phyloP scores from a whole-genome alignment of 2,329 filamentous ascomycete species.

The Aspergillus ochraceus region DNA sequence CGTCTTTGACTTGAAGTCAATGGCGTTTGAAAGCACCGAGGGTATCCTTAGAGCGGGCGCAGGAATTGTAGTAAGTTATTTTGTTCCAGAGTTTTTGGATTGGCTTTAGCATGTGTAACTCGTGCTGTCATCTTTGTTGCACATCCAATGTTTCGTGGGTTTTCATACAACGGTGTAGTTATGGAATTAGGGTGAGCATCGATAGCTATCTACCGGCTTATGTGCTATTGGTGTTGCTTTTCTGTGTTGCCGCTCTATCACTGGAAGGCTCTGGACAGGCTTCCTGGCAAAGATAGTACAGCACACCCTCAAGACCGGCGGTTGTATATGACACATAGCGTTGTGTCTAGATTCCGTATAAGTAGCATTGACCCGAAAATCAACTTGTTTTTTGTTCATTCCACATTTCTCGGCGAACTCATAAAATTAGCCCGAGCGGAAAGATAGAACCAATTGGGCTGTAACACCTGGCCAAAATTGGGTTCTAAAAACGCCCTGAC shows the following conservation, averaged over 20 bases:
- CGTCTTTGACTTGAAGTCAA: slow-evolving; percentile 90
- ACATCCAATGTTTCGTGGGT: too few relatives aligned
- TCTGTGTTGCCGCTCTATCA: neutral
- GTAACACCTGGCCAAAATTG: too few relatives aligned
- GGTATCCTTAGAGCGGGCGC: slow-evolving; percentile 91
- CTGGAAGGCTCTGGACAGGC: neutral
- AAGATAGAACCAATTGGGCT: too few relatives aligned
- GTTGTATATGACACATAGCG: too few relatives aligned
- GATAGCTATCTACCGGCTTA: neutral
- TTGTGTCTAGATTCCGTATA: too few relatives aligned
- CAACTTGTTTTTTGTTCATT: too few relatives aligned
- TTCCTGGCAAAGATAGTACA: too few relatives aligned
- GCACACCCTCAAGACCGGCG: too few relatives aligned
- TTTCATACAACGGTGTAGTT: neutral
- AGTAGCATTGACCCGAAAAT: too few relatives aligned
- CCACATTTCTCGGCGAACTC: too few relatives aligned
- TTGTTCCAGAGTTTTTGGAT: slow-evolving; percentile 75
- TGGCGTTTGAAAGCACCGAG: slow-evolving; percentile 93
- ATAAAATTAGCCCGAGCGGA: too few relatives aligned
- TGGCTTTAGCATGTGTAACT: slow-evolving; percentile 49
- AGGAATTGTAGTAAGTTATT: slow-evolving; percentile 91
- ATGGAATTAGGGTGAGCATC: neutral
- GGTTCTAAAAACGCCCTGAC: too few relatives aligned
- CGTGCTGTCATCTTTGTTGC: neutral
- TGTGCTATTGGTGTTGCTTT: neutral